Evolutionary conservation across 2,329 filamentous ascomycete genomes (phyloP), one percentile per base, ranked within the genome.

Genomic region (Pseudocercospora macadamiae): DNA sequence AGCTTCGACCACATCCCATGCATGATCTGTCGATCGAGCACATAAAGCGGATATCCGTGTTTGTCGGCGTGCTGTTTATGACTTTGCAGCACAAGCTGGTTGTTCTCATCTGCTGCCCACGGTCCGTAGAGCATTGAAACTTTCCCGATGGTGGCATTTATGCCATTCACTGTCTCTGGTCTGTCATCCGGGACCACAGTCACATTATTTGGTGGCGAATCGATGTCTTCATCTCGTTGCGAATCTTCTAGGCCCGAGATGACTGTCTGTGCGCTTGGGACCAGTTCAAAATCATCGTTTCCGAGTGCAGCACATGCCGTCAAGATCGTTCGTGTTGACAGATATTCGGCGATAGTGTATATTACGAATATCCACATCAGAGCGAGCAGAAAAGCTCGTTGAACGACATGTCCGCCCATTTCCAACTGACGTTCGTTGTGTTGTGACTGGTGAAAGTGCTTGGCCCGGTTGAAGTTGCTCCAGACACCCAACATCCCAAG

Each of bases 1-100:
- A 59, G 60, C 54, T 64, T 67, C 49, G 55, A 56, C 59, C 57
- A 61, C 47, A 60, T 55, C 12, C 57, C 57, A 14, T 54, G 21
- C 44, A 55, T 48, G 26, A 61, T 39, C 16, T 61, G 47, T 28
- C 52, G 48, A 23, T 61, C 52, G 10, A 61, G 49, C 12, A 52
- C 32, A n/a, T 59, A 51, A 12, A 61, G 51, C 4, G 36, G 19
- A 26, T 56, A 54, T 8, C 59, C 59, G 18, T 56, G 56, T 16
- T 36, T 45, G 16, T 55, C 47, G 21, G 55, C 51, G 26, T 61
- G 59, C 16, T 53, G 30, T 30, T 47, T 42, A 34, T 61, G 59
- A 16, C 25, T 32, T 12, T 59, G 12, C 14, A 63, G 25, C 6
- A 56, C 55, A 21, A 54, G 37, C 36, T 63, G 55, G 7, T 32